Evolutionary conservation across 768 basidiomycete species (phyloP), one percentile per base, ranked within the genome.

Genomic region (Lactifluus subvellereus): DNA sequence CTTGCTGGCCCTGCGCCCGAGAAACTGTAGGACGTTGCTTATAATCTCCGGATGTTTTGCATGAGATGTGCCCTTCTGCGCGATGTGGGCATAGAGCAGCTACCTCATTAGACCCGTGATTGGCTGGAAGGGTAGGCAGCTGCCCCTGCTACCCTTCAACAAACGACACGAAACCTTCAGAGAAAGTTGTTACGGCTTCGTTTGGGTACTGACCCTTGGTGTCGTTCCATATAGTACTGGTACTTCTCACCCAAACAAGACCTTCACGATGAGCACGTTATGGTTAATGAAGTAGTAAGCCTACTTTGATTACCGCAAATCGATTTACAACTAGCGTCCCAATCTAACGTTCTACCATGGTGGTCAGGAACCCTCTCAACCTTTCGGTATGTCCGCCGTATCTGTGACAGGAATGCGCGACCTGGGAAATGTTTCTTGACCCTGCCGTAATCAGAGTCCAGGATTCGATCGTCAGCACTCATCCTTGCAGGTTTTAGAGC

Each of bases 311-410:
- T 14, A 32, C 11, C 11, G 11, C 27, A 30, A 27, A 11, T 30
- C 30, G 13, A 5, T 30, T 13, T 27, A 13, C 9, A 14, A 49
- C 35, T 10, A 7, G 35, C 35, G 48, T 49, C 48, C 30, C 49
- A 9, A 20, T 37, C 40, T 65, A 65, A 40, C 49, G 30, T 18
- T 69, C 68, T 16, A 74, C 70, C 73, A 75, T 75, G 11, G 69
- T 70, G 3, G 74, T 71, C 22, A 88, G 67, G 51, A 88, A 86
- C 61, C 84, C 85, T 54, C 84, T 74, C 57, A 88, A 67, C 2
- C 85, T 22, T 77, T 79, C 0, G 85, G 86, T 37, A 88, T 86
- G 70, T 86, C 85, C 9, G 79, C 79, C 0, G 84, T 84, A 68
- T 86, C 83, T 11, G 70, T 70, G 0, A 88, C 84, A 82, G 78